Conservation (phyloP, 2,329 filamentous ascomycete genomes). For the Colletotrichum sublineola region DNA sequence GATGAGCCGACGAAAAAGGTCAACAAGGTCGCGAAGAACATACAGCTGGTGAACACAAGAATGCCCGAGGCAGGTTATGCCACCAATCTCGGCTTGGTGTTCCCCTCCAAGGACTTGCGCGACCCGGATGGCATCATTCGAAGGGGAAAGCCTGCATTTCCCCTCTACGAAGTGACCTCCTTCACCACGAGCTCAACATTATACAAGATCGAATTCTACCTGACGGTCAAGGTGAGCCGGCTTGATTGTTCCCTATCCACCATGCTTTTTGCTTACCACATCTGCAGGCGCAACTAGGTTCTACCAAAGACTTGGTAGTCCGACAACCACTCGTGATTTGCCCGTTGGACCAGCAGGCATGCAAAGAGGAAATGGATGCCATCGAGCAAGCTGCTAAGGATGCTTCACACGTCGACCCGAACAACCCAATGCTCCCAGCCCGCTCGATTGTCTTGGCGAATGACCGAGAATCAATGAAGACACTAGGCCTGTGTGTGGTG, state of each 20-base stretch:
- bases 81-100: slow-evolving; percentile 91
- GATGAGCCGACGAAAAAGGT: slow-evolving; percentile 93
- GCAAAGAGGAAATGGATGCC: slow-evolving; percentile 98
- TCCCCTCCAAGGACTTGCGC: slow-evolving; percentile 88
- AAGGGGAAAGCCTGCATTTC: slow-evolving; percentile 87
- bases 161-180: slow-evolving; percentile 86
- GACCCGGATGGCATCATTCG: slow-evolving; percentile 91
- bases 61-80: slow-evolving; percentile 93
- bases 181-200: slow-evolving; percentile 95
- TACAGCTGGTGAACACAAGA: slow-evolving; percentile 83
- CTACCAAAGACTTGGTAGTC: slow-evolving; percentile 87
- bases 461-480: slow-evolving; percentile 74
- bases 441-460: slow-evolving; percentile 83
- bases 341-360: slow-evolving; percentile 92
- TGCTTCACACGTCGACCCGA: slow-evolving; percentile 86
- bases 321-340: slow-evolving; percentile 96
- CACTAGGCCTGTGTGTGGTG: slow-evolving; percentile 74
- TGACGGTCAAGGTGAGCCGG: slow-evolving; percentile 84
- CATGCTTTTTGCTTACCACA: slow-evolving; percentile 36
- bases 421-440: slow-evolving; percentile 93
- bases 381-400: slow-evolving; percentile 97
- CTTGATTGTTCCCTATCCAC: neutral
- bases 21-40: slow-evolving; percentile 87
- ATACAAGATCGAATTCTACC: slow-evolving; percentile 98
- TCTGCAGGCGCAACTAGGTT: slow-evolving; percentile 84